Evolutionary conservation across 495 filamentous ascomycete species (phyloP).

Genomic region (Daldinia loculata): DNA sequence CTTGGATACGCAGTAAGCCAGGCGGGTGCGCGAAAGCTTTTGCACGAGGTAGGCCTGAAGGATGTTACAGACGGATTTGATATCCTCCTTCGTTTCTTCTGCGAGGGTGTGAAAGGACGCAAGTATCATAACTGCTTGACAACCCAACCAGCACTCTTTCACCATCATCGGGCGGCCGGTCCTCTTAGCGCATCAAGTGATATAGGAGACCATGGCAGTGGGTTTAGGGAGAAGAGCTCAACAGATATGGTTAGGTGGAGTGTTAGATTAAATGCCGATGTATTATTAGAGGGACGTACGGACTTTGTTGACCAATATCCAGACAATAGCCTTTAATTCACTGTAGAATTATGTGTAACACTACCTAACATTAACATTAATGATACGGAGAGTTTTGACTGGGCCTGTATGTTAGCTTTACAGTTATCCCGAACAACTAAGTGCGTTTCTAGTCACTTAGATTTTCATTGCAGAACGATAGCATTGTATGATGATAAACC

Average conservation of each 20-base stretch:
- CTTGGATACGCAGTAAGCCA: background rate
- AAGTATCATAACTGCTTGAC: slow-evolving; percentile 44
- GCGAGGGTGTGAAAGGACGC: slow-evolving; percentile 34
- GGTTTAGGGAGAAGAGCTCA: background rate
- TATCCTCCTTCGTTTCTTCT: slow-evolving; percentile 41
- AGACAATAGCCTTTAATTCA: slow-evolving; percentile 17
- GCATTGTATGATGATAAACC: too few relatives aligned
- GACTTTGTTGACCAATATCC: slow-evolving; percentile 43
- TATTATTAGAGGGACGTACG: slow-evolving; percentile 37
- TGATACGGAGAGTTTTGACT: too few relatives aligned
- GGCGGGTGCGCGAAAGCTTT: background rate
- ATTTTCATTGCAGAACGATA: too few relatives aligned
- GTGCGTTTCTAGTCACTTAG: too few relatives aligned
- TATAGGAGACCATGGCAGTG: background rate
- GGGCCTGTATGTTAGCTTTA: too few relatives aligned
- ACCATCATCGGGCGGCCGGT: slow-evolving; percentile 38
- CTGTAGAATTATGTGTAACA: background rate
- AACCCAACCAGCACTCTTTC: slow-evolving; percentile 40
- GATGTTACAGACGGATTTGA: background rate
- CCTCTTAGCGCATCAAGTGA: background rate
- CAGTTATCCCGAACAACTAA: too few relatives aligned
- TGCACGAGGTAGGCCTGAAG: background rate
- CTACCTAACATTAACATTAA: too few relatives aligned
- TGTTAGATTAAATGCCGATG: slow-evolving; percentile 12
- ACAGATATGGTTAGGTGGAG: background rate